Conservation (phyloP, 1,284 basidiomycete genomes). For the Boletus mariae region DNA sequence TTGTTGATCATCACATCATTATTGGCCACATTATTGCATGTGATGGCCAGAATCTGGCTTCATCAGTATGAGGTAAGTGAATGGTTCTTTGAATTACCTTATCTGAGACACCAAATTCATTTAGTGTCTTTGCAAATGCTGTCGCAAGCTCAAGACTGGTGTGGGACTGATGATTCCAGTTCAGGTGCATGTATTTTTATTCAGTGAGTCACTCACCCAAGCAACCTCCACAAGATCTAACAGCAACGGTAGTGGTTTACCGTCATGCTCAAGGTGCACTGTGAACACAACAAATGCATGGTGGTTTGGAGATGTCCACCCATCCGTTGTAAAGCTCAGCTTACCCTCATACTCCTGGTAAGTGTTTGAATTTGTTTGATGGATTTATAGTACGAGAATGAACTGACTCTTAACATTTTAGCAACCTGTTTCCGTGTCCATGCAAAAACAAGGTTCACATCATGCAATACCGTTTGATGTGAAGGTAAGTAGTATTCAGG, state of each 20-base stretch:
- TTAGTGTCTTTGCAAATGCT: no score
- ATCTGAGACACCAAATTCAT: no score
- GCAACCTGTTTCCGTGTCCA: not conserved
- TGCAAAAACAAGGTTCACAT: slow-evolving; percentile 4
- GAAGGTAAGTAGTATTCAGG: slow-evolving; percentile 6
- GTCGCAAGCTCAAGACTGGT: no score
- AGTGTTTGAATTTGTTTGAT: no score
- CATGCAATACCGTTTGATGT: not conserved
- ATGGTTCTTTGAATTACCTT: no score
- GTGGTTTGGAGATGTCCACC: slow-evolving; percentile 10
- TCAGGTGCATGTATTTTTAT: no score
- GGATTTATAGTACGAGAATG: no score
- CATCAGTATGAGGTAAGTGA: no score
- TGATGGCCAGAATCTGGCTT: no score
- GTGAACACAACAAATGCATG: slow-evolving; percentile 2
- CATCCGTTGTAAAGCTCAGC: slow-evolving; percentile 2
- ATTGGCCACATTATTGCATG: no score
- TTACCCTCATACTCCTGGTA: slow-evolving; percentile 4
- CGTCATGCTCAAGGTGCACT: not conserved
- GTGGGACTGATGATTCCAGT: no score
- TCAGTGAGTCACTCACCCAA: not conserved
- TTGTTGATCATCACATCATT: no score
- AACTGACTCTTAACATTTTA: slow-evolving; percentile 5
- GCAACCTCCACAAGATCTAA: not conserved
- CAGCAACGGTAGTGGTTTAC: not conserved